A percentile compares a stretch with the other conserved stretches of the same genome.
phyloP scores from a whole-genome alignment of 2,329 filamentous ascomycete species.

The Aspergillus caelatus region DNA sequence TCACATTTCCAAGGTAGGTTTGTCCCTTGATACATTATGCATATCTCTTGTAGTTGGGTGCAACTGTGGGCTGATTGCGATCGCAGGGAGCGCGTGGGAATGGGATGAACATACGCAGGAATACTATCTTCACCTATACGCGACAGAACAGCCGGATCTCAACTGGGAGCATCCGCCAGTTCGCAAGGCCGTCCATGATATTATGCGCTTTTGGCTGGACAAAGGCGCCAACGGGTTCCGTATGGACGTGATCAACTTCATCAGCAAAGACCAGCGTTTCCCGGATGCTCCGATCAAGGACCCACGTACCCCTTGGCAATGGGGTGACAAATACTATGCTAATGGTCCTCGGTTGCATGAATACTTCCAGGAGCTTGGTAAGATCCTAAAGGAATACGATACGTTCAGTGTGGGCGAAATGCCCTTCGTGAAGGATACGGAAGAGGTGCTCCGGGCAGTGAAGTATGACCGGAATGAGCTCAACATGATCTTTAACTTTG shows the following conservation, averaged over 20 bases:
- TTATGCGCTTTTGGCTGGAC: slow-evolving; percentile 79
- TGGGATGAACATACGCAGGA: slow-evolving; percentile 73
- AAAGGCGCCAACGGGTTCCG: slow-evolving; percentile 73
- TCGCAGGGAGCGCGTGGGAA: slow-evolving; percentile 36
- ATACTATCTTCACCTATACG: slow-evolving; percentile 78
- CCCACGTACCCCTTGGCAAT: slow-evolving; percentile 29
- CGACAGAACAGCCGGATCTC: slow-evolving; percentile 76
- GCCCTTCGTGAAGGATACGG: slow-evolving; percentile 53
- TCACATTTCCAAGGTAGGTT: slow-evolving; percentile 41
- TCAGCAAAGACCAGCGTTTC: slow-evolving; percentile 64
- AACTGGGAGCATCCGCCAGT: slow-evolving; percentile 78
- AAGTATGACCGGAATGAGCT: slow-evolving; percentile 61
- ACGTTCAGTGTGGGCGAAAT: slow-evolving; percentile 65
- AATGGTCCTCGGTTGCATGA: slow-evolving; percentile 64
- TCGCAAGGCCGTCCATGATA: slow-evolving; percentile 69
- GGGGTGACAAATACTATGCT: slow-evolving; percentile 49
- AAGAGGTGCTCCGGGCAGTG: slow-evolving; percentile 58
- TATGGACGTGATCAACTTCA: slow-evolving; percentile 75
- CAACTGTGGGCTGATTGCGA: slow-evolving; percentile 13
- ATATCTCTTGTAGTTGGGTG: accelerated
- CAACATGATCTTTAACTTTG: slow-evolving; percentile 75
- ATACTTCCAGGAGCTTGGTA: slow-evolving; percentile 57
- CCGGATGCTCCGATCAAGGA: slow-evolving; percentile 46
- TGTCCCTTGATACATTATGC: background rate
- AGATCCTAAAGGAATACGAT: slow-evolving; percentile 58